Conservation (phyloP, 225 moss, liverwort and hornwort species). For the Climacium dendroides region DNA sequence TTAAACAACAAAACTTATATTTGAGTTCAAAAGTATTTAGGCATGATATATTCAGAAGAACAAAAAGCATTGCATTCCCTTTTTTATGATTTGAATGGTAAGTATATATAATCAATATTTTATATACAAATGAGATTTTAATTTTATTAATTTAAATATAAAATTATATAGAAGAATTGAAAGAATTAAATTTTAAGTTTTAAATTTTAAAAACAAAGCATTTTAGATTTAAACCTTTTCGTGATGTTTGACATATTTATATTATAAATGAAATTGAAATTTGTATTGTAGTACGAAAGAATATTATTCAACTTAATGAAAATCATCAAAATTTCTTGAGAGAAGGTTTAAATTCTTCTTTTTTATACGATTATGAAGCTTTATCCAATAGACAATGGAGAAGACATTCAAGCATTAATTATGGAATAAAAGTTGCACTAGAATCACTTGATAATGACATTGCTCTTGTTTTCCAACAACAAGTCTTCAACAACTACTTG, state of each 20-base stretch:
- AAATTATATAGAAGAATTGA: no score
- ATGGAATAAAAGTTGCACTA: not conserved
- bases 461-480: not conserved
- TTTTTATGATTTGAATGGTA: not conserved
- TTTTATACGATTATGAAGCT: not conserved
- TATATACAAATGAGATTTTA: no score
- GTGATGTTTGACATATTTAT: not conserved
- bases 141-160: no score
- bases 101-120: not conserved
- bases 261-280: not conserved
- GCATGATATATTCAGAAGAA: not conserved
- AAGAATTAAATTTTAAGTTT: not conserved
- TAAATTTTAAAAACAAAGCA: not conserved
- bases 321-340: not conserved
- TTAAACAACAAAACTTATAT: not conserved
- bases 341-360: not conserved
- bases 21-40: not conserved
- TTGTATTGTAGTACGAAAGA: not conserved
- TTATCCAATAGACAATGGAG: not conserved
- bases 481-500: not conserved
- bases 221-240: no score
- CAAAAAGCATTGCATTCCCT: not conserved
- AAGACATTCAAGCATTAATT: not conserved
- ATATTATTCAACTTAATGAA: not conserved
- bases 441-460: constrained; percentile 3